These are phyloP conservation scores for Gossypium longicalyx DNA, from an alignment of 345 rosid genomes.

Conservation along the genomic window DNA sequence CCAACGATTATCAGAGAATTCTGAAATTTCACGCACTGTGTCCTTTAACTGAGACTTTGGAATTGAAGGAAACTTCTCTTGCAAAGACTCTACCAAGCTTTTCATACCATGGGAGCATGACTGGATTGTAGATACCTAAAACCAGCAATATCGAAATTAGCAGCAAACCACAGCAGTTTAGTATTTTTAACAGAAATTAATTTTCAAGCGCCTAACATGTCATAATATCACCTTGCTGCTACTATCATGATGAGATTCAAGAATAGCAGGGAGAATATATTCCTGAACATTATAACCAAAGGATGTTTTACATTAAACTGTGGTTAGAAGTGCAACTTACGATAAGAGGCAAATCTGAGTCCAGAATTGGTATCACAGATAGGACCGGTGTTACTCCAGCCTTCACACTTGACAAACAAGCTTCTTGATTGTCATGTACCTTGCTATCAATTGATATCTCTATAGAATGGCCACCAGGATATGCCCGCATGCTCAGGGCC, in stretches of 20 bases:
- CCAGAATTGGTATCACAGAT: conserved; percentile 36
- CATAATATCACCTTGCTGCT: neutral
- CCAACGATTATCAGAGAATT: conserved; percentile 76
- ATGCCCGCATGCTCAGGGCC: conserved; percentile 52
- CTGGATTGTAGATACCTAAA: conserved; percentile 66
- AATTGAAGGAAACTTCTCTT: conserved; percentile 60
- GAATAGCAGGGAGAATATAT: neutral
- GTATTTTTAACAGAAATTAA: neutral
- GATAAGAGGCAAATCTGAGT: conserved; percentile 51
- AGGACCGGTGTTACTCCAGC: conserved; percentile 31
- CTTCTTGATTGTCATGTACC: conserved; percentile 43
- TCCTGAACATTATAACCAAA: neutral
- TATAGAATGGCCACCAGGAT: conserved; percentile 38
- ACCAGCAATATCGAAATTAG: conserved; percentile 24
- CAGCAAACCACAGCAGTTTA: conserved; percentile 3
- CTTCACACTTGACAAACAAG: conserved; percentile 27
- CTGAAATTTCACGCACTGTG: conserved; percentile 83
- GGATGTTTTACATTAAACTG: neutral
- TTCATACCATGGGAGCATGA: conserved; percentile 62
- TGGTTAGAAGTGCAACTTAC: conserved; percentile 34
- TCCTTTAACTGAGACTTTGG: conserved; percentile 62
- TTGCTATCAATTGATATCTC: conserved; percentile 34
- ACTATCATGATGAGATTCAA: neutral
- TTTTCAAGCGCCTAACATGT: neutral
- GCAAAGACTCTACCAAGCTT: conserved; percentile 67